These are phyloP conservation scores for Catunica adiposa DNA, from an alignment of 2,329 filamentous ascomycete species.

Conservation along the genomic window DNA sequence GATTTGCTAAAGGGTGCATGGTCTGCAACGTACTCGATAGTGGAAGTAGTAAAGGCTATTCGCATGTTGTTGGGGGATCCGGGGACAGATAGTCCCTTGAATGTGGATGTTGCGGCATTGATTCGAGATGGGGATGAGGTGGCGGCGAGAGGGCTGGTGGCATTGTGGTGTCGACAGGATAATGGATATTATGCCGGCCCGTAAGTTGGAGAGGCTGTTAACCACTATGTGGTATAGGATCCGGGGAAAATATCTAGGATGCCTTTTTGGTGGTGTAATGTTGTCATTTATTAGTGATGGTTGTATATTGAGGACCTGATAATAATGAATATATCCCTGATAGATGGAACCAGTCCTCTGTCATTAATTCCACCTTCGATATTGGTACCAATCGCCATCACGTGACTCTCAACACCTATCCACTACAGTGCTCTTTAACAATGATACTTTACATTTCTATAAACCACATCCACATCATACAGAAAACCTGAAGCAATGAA, in stretches of 20 bases:
- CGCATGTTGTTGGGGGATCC: slow-evolving; percentile 51
- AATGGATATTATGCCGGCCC: slow-evolving; percentile 15
- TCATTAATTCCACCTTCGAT: no score
- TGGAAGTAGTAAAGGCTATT: slow-evolving; percentile 55
- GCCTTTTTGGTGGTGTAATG: no score
- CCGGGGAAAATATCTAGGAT: no score
- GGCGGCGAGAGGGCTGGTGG: slow-evolving; percentile 52
- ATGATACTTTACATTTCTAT: slow-evolving; percentile 4
- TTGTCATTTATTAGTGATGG: not conserved
- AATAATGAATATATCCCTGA: not conserved
- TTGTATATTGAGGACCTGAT: no score
- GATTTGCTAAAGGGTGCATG: slow-evolving; percentile 67
- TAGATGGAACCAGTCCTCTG: no score
- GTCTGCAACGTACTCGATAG: slow-evolving; percentile 73
- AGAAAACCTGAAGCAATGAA: slow-evolving; percentile 1
- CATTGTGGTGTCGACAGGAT: slow-evolving; percentile 43
- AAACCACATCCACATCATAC: slow-evolving; percentile 4
- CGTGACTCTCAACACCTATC: no score
- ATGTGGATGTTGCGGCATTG: slow-evolving; percentile 61
- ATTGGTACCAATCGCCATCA: no score
- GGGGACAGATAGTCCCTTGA: slow-evolving; percentile 59
- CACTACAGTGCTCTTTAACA: not conserved
- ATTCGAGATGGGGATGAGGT: slow-evolving; percentile 50
- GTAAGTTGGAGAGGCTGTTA: not conserved
- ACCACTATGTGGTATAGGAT: not conserved